Evolutionary conservation across 345 rosid genomes (phyloP), one percentile per base, ranked within the genome.

Genomic region (Aquilaria malaccensis): DNA sequence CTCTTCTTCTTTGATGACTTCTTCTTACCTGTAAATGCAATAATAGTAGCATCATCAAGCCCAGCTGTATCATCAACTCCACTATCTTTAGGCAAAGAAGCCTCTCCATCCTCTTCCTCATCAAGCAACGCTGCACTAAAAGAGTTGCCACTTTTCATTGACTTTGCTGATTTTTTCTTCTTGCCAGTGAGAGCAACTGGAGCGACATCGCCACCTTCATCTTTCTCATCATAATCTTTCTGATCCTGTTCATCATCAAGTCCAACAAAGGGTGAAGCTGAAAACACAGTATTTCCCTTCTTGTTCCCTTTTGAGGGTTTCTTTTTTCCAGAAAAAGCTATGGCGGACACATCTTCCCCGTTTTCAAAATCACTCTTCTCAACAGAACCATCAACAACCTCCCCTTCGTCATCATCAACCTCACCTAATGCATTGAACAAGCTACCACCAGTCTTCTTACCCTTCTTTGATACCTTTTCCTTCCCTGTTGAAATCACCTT

Each of bases 1-100:
- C 79, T 80, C 73, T 90, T 90, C 76, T 87, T 85, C 3, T 95
- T 87, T 56, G 97, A 72, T 58, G 87, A 87, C 69, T 88, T 83
- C 72, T 88, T 84, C 76, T 84, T 82, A 63, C 91, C 87, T 0
- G 88, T 72, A 67, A 88, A 83, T 52, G 68, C 62, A 29, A 84
- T 63, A 13, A 47, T 68, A 0, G 67, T 51, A 47, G 55, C 63
- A 72, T 81, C 83, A 13, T 81, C 90, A 31, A 69, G 75, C 43
- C 77, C 80, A 6, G 31, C 31, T 7, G 66, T 33, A 45, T 65
- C 77, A 52, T 51, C 55, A 46, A 59, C 53, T 50, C 51, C 68
- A 48, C 63, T n/a, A 29, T 69, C 56, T 51, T 66, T 79, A 57
- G 80, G 54, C 48, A 67, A 52, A 47, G 78, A 72, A 60, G 64